Conservation (phyloP, 108 stramenopile species). For the Pseudonitzschia pungens region DNA sequence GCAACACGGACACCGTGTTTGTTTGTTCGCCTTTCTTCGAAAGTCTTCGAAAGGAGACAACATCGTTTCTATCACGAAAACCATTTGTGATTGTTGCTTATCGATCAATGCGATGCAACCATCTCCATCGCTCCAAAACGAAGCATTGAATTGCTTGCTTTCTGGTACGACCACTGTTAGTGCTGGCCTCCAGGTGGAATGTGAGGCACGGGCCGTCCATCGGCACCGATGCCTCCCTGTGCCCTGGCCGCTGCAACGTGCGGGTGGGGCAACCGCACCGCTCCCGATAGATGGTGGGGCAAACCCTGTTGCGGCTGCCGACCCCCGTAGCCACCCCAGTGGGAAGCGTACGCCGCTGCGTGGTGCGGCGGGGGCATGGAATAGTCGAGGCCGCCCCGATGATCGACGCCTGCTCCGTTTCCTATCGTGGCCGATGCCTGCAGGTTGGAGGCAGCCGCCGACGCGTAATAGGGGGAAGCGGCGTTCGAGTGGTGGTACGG, state of each 20-base stretch:
- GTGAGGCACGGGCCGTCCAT: conserved; percentile 6
- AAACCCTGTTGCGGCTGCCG: conserved; percentile 10
- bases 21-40: conserved; percentile 3
- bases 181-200: background rate
- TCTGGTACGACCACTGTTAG: too few species aligned
- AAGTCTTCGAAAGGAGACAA: too few species aligned
- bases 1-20: background rate
- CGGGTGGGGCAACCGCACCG: conserved; percentile 1
- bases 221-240: background rate
- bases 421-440: conserved; percentile 1
- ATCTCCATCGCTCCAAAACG: background rate
- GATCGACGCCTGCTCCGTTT: conserved; percentile 2
- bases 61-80: background rate
- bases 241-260: background rate
- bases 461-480: conserved; percentile 2
- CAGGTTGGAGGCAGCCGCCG: background rate
- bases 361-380: conserved; percentile 11
- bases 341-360: conserved; percentile 11
- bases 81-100: background rate
- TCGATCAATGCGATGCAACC: background rate
- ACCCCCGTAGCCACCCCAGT: conserved; percentile 13
- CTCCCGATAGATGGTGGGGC: background rate
- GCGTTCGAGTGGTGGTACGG: conserved; percentile 17
- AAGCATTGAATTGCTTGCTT: background rate
- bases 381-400: background rate